phyloP scores from a whole-genome alignment of 129 eudicot genomes.

The Tagetes erecta region DNA sequence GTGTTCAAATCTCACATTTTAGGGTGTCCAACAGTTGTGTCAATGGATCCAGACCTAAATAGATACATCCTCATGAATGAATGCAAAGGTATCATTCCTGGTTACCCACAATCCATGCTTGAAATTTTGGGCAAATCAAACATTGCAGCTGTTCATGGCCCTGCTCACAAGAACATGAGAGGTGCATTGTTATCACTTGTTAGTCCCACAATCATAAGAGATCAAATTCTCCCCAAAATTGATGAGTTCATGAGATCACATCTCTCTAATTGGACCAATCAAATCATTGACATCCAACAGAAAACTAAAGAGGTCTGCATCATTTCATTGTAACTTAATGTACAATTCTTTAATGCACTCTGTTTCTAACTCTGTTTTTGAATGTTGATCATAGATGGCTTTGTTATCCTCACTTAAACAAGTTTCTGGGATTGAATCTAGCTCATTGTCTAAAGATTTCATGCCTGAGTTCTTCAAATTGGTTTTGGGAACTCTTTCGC shows the following conservation, averaged over 20 bases:
- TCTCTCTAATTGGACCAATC: constrained; percentile 63
- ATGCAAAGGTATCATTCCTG: constrained; percentile 91
- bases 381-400: constrained; percentile 70
- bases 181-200: constrained; percentile 91
- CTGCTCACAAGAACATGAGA: constrained; percentile 96
- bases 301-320: constrained; percentile 87
- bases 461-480: constrained; percentile 91
- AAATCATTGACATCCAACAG: constrained; percentile 84
- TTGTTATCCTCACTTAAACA: constrained; percentile 79
- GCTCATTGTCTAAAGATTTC: constrained; percentile 58
- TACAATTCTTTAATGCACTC: constrained; percentile 19
- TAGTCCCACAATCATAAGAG: constrained; percentile 69
- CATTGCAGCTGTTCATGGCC: constrained; percentile 98
- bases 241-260: constrained; percentile 93
- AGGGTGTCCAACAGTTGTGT: constrained; percentile 94
- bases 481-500: constrained; percentile 91
- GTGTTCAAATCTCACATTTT: constrained; percentile 88
- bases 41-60: constrained; percentile 95
- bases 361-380: constrained; percentile 16
- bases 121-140: constrained; percentile 96
- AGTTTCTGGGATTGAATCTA: constrained; percentile 73
- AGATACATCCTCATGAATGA: constrained; percentile 82
- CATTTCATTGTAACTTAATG: background rate
- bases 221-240: constrained; percentile 78
- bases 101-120: constrained; percentile 97